Conservation (phyloP, 495 filamentous ascomycete species). For the Symbiotaphrina buchneri region DNA sequence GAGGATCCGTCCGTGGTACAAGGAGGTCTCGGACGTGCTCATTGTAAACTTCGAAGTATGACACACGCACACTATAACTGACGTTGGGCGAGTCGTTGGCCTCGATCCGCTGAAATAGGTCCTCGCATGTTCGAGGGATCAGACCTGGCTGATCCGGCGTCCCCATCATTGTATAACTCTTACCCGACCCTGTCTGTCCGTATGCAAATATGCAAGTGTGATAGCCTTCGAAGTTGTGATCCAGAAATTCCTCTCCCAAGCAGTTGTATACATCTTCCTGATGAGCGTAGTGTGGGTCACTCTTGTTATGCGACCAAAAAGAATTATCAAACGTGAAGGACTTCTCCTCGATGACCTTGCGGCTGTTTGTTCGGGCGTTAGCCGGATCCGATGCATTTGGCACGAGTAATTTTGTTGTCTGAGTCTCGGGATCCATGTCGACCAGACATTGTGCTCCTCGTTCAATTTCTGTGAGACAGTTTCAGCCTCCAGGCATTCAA, state of each 20-base stretch:
- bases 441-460: slow-evolving; percentile 67
- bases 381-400: slow-evolving; percentile 38
- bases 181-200: slow-evolving; percentile 91
- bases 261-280: slow-evolving; percentile 91
- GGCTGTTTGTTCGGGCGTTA: slow-evolving; percentile 41
- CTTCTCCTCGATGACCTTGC: slow-evolving; percentile 71
- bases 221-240: slow-evolving; percentile 98
- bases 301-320: slow-evolving; percentile 75
- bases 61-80: slow-evolving; percentile 88
- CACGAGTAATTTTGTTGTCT: slow-evolving; percentile 58
- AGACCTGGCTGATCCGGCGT: slow-evolving; percentile 68
- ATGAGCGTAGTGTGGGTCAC: slow-evolving; percentile 54
- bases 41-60: slow-evolving; percentile 99
- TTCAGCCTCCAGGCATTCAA: too few species aligned
- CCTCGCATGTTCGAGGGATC: slow-evolving; percentile 92
- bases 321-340: slow-evolving; percentile 91
- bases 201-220: slow-evolving; percentile 99
- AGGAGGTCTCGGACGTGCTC: slow-evolving; percentile 94
- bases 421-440: slow-evolving; percentile 64
- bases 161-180: slow-evolving; percentile 99
- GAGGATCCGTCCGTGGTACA: slow-evolving; percentile 48
- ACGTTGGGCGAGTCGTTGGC: slow-evolving; percentile 64
- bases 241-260: slow-evolving; percentile 88
- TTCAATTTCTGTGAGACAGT: slow-evolving; percentile 41
- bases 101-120: slow-evolving; percentile 88